Conservation (phyloP, 2,329 filamentous ascomycete species). For the Aspergillus tamarii region DNA sequence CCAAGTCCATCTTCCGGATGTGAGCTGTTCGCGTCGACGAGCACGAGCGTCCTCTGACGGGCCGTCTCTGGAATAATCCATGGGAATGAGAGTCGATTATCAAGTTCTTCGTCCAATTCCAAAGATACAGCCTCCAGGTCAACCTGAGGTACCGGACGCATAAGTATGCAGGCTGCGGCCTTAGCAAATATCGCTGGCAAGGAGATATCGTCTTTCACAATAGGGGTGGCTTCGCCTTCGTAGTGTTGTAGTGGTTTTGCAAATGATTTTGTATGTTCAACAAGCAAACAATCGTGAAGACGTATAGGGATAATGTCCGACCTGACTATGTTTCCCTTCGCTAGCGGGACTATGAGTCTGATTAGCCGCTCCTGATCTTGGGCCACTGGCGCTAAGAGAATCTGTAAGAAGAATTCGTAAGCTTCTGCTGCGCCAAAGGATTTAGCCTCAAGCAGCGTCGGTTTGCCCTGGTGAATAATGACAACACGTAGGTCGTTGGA, state of each 20-base stretch:
- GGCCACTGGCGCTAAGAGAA: neutral
- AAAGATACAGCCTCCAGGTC: neutral
- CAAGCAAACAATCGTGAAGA: neutral
- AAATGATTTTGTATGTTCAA: neutral
- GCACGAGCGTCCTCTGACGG: neutral
- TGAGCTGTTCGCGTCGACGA: neutral
- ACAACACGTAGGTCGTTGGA: neutral
- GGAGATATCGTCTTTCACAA: neutral
- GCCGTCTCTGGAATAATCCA: neutral
- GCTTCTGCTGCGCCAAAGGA: neutral
- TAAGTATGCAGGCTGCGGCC: neutral
- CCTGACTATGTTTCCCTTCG: neutral
- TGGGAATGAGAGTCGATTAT: constrained; percentile 4
- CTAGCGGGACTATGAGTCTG: neutral
- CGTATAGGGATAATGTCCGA: neutral
- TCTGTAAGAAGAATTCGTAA: neutral
- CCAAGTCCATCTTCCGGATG: neutral
- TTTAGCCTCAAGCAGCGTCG: neutral
- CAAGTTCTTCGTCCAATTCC: neutral
- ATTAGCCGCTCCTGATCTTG: neutral
- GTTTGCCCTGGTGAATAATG: neutral
- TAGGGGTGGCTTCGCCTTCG: neutral
- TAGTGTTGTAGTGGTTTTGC: neutral
- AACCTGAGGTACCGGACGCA: neutral
- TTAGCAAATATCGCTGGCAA: neutral